Conservation (phyloP, 2,329 filamentous ascomycete species). For the Zasmidium citrigriseum region DNA sequence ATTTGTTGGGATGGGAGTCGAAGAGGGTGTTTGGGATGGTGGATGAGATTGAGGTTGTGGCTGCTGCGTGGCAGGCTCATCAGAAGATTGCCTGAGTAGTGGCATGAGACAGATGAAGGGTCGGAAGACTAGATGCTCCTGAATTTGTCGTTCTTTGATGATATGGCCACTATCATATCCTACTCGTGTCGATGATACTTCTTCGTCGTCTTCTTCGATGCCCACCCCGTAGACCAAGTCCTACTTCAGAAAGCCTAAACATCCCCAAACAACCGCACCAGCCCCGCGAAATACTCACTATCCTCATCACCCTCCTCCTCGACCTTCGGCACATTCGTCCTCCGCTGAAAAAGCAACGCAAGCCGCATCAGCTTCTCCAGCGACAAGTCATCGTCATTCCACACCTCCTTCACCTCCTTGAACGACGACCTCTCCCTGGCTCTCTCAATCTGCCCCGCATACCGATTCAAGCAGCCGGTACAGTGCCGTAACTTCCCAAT, state of each 20-base stretch:
- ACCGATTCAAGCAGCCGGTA: neutral
- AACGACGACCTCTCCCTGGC: neutral
- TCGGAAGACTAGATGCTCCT: no score
- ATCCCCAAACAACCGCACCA: neutral
- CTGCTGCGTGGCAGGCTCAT: slow-evolving; percentile 1
- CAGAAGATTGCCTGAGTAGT: no score
- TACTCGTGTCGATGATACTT: no score
- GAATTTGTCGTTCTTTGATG: no score
- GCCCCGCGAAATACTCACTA: neutral
- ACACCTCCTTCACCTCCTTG: neutral
- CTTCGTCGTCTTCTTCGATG: no score
- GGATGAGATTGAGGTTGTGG: slow-evolving; percentile 2
- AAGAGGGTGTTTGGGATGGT: slow-evolving; percentile 6
- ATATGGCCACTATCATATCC: no score
- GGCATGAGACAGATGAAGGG: no score
- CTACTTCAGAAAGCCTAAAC: no score
- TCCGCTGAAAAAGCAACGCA: neutral
- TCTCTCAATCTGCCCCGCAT: neutral
- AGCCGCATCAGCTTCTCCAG: neutral
- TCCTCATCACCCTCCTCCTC: neutral
- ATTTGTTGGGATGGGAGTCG: slow-evolving; percentile 2
- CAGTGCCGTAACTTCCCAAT: neutral
- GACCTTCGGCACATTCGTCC: neutral
- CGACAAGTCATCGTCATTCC: neutral
- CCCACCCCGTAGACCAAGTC: no score